Conservation (phyloP, 805 yeast genomes). For the Ogataea paraovalis region DNA sequence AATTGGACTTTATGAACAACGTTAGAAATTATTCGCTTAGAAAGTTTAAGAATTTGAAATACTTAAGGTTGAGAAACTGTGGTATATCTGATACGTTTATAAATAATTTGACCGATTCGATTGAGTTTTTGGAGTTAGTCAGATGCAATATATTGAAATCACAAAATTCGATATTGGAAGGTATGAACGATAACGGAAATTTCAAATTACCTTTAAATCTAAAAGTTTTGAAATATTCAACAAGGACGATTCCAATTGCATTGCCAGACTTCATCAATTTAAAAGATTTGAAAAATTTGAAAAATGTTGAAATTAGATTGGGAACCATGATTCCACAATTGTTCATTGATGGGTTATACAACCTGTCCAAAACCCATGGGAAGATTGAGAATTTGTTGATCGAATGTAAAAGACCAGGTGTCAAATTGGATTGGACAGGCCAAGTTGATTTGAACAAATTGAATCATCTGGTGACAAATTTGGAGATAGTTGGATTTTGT, state of each 20-base stretch:
- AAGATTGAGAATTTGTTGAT: neutral
- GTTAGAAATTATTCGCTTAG: neutral
- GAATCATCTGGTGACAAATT: neutral
- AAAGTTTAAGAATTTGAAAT: neutral
- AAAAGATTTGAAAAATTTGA: neutral
- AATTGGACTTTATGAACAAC: constrained; percentile 3
- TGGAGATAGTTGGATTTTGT: neutral
- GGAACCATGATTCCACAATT: neutral
- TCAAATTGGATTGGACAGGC: neutral
- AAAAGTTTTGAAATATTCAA: neutral
- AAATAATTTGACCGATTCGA: neutral
- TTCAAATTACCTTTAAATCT: constrained; percentile 1
- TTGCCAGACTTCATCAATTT: constrained; percentile 1
- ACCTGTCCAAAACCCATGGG: neutral
- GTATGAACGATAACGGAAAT: neutral
- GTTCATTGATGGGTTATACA: neutral
- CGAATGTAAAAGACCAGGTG: neutral
- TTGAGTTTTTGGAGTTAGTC: neutral
- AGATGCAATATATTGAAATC: constrained; percentile 1
- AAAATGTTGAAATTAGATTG: neutral
- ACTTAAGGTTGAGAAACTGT: constrained; percentile 4
- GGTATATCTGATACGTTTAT: neutral
- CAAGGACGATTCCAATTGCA: neutral
- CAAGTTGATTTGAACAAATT: neutral
- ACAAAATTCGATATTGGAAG: neutral